Percentiles rank a stretch among this genome's conserved stretches.
Evolutionary conservation across 1,139 yeast genomes (phyloP).

Genomic region (Candida sanyaensis): DNA sequence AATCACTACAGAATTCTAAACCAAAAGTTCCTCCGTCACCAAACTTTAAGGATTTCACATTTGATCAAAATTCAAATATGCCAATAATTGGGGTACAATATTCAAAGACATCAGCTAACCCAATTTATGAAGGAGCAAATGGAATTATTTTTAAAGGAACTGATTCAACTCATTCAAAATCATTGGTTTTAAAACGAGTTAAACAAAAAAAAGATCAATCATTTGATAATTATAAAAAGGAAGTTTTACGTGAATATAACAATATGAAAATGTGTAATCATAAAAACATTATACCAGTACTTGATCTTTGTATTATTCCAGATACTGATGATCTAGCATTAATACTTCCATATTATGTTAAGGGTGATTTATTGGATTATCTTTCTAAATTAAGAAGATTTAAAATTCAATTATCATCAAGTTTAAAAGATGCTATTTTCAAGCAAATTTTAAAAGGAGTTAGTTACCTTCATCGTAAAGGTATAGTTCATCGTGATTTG

Average conservation of each 20-base stretch:
- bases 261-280: conserved; percentile 29
- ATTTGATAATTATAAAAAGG: conserved; percentile 15
- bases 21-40: neutral
- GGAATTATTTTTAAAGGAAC: conserved; percentile 40
- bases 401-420: conserved; percentile 28
- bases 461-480: conserved; percentile 41
- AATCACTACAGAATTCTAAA: neutral
- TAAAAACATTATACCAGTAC: conserved; percentile 31
- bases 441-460: conserved; percentile 51
- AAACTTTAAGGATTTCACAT: neutral
- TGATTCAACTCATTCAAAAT: conserved; percentile 19
- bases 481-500: conserved; percentile 53
- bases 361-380: conserved; percentile 51
- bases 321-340: conserved; percentile 25
- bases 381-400: conserved; percentile 38
- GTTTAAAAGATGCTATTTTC: conserved; percentile 47
- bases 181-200: conserved; percentile 34
- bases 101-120: conserved; percentile 24
- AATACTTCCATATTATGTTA: conserved; percentile 42
- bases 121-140: conserved; percentile 48
- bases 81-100: conserved; percentile 22
- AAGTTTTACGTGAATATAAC: conserved; percentile 32
- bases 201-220: conserved; percentile 23
- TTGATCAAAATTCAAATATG: conserved; percentile 1
- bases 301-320: conserved; percentile 23